Percentiles rank a stretch among this genome's conserved stretches.
Conservation (phyloP, 148 eudicot genomes). For the Vaccinium vitisidaea region DNA sequence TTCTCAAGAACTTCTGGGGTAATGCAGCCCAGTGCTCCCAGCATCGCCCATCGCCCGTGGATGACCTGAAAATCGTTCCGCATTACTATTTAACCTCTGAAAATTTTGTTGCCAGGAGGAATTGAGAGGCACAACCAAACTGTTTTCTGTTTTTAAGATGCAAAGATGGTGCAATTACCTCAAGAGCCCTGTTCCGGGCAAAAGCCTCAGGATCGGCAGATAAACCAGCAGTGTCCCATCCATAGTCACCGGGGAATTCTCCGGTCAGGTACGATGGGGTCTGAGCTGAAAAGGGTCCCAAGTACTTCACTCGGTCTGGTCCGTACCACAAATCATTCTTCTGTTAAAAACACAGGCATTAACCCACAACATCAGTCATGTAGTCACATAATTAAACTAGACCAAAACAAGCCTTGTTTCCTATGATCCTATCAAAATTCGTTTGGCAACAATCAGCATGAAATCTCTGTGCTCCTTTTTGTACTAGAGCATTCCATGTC, state of each 20-base stretch:
- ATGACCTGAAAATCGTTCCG: slow-evolving; percentile 45
- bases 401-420: not conserved
- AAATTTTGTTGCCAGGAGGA: slow-evolving; percentile 3
- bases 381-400: not conserved
- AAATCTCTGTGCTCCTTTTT: not conserved
- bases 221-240: slow-evolving; percentile 96
- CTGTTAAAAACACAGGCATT: slow-evolving; percentile 34
- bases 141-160: not conserved
- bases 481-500: not conserved
- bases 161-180: slow-evolving; percentile 39
- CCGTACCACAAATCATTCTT: slow-evolving; percentile 89
- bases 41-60: slow-evolving; percentile 92
- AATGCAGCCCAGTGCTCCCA: slow-evolving; percentile 82
- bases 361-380: not conserved
- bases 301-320: slow-evolving; percentile 80
- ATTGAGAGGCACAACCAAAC: slow-evolving; percentile 23
- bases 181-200: slow-evolving; percentile 91
- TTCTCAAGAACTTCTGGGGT: slow-evolving; percentile 80
- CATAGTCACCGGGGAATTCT: slow-evolving; percentile 92
- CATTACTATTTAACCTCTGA: too few relatives aligned
- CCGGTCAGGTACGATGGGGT: slow-evolving; percentile 84
- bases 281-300: slow-evolving; percentile 95
- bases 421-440: too few relatives aligned
- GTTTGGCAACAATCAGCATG: too few relatives aligned
- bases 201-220: slow-evolving; percentile 97